Evolutionary conservation across 2,329 filamentous ascomycete genomes (phyloP), one percentile per base, ranked within the genome.

Genomic region (Ceratocystis lukuohia): DNA sequence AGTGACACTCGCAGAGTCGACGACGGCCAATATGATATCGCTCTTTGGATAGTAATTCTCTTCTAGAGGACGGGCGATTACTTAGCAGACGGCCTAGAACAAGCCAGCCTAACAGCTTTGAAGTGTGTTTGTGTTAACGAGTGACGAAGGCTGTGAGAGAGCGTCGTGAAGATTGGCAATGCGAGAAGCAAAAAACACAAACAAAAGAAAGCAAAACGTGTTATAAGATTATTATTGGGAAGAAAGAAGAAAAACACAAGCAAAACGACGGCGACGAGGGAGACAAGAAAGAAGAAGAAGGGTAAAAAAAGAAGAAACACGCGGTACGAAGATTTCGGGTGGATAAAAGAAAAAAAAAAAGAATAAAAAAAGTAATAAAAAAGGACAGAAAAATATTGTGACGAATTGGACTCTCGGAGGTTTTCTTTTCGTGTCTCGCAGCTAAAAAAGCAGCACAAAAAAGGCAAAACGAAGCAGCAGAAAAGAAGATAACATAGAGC

Each of bases 391-490:
- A 50, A 50, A 30, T 28, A 25, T 30, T 17, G n/a, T 63, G 44
- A 15, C 61, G 46, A 59, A 33, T 33, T 46, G 41, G 10, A n/a
- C 48, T 30, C 53, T 59, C 53, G 53, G 53, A 33, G 59, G 22
- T 45, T 62, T 46, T 62, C 48, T 53, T 41, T 53, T 53, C 48
- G 48, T 53, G 48, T 53, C 22, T 53, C 48, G 48, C 48, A 53
- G 20, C 48, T 20, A 53, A 53, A 64, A 64, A 30, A 10, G 3
- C 46, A 7, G n/a, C 46, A 50, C 37, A 41, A 41, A 41, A 20
- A 10, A 20, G n/a, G 7, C 46, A 50, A 20, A 50, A 10, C 46
- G 2, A 50, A 41, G 28, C n/a, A 64, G 45, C 17, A 53, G 4
- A 53, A 28, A 12, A 56, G n/a, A 50, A 10, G 15, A 53, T 15